These are phyloP conservation scores for Blastocystis sp. DNA, from an alignment of 352 stramenopile genomes.

Conservation along the genomic window DNA sequence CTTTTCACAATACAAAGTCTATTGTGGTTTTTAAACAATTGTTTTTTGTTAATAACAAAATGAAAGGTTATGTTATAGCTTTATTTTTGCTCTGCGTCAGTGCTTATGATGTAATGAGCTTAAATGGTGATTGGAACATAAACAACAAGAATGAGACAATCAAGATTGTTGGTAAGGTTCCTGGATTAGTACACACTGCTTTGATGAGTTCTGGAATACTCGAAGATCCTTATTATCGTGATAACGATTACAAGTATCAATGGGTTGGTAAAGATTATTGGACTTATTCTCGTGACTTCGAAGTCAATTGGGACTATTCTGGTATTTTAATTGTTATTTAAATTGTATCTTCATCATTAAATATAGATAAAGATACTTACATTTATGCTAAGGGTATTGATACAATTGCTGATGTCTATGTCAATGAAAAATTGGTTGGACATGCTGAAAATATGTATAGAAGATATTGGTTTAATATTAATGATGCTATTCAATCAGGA, in stretches of 20 bases:
- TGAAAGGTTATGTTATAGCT: no score
- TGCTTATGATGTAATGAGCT: no score
- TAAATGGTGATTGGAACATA: constrained; percentile 18
- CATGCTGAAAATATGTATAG: constrained; percentile 52
- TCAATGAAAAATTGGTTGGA: constrained; percentile 51
- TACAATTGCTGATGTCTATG: constrained; percentile 52
- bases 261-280: constrained; percentile 56
- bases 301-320: constrained; percentile 45
- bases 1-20: no score
- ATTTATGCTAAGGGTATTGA: constrained; percentile 48
- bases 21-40: no score
- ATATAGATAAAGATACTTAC: not conserved
- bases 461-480: constrained; percentile 48
- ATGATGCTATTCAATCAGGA: constrained; percentile 30
- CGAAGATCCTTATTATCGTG: constrained; percentile 51
- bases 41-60: no score
- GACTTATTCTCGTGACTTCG: constrained; percentile 43
- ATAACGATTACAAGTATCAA: constrained; percentile 50
- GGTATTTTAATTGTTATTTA: no score
- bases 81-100: no score
- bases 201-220: constrained; percentile 51
- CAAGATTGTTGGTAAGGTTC: constrained; percentile 41
- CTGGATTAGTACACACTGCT: constrained; percentile 55
- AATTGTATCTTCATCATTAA: no score
- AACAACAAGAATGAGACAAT: constrained; percentile 14